Evolutionary conservation across 306 rosid genomes (phyloP).

Genomic region (Chamaecrista fasciculata): DNA sequence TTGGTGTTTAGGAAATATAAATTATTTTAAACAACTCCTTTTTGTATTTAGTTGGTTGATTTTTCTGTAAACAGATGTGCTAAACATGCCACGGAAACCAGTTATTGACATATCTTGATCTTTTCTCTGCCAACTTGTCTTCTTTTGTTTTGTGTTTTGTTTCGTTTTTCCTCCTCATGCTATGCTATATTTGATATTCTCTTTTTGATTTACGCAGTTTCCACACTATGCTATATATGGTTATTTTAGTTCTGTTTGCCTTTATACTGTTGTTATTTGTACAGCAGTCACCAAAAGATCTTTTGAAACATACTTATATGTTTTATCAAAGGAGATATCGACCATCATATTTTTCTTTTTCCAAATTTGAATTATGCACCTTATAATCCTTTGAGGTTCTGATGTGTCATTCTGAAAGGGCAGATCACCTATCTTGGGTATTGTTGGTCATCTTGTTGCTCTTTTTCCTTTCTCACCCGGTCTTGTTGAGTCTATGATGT

Average conservation of each 20-base stretch:
- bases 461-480: neutral
- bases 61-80: neutral
- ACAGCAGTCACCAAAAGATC: neutral
- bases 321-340: neutral
- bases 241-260: neutral
- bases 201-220: neutral
- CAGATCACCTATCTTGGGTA: neutral
- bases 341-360: neutral
- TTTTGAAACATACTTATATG: neutral
- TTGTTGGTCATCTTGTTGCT: neutral
- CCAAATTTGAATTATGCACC: neutral
- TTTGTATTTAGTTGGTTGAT: neutral
- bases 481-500: constrained; percentile 17
- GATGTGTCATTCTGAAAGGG: neutral
- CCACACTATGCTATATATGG: neutral
- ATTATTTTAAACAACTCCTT: constrained; percentile 5
- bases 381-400: neutral
- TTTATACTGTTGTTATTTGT: neutral
- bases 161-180: neutral
- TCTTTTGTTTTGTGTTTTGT: neutral
- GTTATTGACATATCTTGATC: neutral
- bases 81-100: neutral
- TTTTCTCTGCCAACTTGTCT: neutral
- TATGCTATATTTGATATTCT: neutral
- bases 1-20: neutral